Base-by-base conservation (phyloP, 1,139 yeast genomes). In the Diutina neorugosa region DNA sequence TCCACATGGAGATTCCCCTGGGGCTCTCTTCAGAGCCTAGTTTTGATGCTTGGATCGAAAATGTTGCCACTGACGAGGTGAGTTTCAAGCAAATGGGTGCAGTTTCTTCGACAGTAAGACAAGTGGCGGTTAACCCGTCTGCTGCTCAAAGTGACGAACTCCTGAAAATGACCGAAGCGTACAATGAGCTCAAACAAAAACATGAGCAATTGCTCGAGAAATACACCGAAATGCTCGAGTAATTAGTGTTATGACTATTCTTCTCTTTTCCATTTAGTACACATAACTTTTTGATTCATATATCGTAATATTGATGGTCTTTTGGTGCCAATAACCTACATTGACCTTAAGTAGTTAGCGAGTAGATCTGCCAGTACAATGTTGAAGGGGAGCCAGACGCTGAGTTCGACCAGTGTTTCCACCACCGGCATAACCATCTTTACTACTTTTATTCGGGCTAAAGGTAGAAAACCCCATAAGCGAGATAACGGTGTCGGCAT, bases 401-500 rank as follows among this genome's bases (percentile, higher is more conserved):
- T 70, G 71, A 48, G 73, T 71, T 56, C 68, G 70, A 46, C 71
- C 69, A 0, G 71, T 73, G 0, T 72, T 75, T 16, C 80, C 81
- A 5, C 74, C 74, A 55, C 77, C 74, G 2, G 77, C n/a, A n/a
- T n/a, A n/a, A n/a, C n/a, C 65, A 1, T 81, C 79, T 62, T 84
- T 82, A 4, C 89, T 83, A 1, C 82, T 63, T 31, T 4, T 2
- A 12, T 9, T 11, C 16, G 4, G 37, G 0, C 74, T 76, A 64
- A 84, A 84, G 1, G 79, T 77, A 2, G 76, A 69, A 60, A 83
- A 83, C 3, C 93, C 94, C 88, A 85, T 82, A 60, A 84, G 56
- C 50, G 71, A 65, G 53, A 69, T 63, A 67, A 69, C 63, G 43
- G 65, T 69, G 49, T 51, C 58, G 3, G 40, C 20, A 3, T 44